Percentiles rank a stretch among this genome's conserved stretches.
phyloP scores from a whole-genome alignment of 2,329 filamentous ascomycete species.

The Colletotrichum abscissum region DNA sequence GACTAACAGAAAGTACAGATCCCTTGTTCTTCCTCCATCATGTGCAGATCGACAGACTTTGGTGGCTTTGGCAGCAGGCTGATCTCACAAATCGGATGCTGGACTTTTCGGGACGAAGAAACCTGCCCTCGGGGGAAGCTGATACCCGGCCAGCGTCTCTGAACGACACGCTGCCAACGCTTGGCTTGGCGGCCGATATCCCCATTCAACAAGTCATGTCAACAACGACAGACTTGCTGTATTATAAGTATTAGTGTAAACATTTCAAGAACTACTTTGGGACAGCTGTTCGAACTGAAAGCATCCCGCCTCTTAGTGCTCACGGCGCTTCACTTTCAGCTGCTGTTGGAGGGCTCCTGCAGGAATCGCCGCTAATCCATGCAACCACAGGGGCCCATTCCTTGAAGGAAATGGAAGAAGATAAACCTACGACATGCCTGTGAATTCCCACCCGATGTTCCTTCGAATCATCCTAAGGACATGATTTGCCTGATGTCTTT shows the following conservation, averaged over 20 bases:
- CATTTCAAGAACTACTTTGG: no score
- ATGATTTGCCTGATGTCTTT: not conserved
- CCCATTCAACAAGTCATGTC: conserved; percentile 32
- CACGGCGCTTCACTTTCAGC: not conserved
- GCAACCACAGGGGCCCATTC: not conserved
- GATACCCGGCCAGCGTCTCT: conserved; percentile 11
- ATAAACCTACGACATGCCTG: not conserved
- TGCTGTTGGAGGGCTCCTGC: not conserved
- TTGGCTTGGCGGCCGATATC: conserved; percentile 29
- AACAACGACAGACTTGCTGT: conserved; percentile 12
- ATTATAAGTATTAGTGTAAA: conserved; percentile 8
- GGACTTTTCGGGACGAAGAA: conserved; percentile 26
- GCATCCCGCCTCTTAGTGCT: no score
- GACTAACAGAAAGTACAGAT: conserved; percentile 6
- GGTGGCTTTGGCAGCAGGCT: conserved; percentile 38
- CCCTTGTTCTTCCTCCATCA: conserved; percentile 40
- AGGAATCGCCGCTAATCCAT: not conserved
- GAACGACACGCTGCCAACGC: conserved; percentile 28
- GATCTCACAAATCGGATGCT: conserved; percentile 7
- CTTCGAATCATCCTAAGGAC: not conserved
- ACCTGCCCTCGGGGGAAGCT: not conserved
- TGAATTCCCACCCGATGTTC: not conserved
- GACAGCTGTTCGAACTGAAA: no score
- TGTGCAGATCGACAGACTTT: conserved; percentile 37
- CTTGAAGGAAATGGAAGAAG: not conserved